Base-by-base conservation (phyloP, 1,284 basidiomycete genomes). In the Ganoderma lucidum region DNA sequence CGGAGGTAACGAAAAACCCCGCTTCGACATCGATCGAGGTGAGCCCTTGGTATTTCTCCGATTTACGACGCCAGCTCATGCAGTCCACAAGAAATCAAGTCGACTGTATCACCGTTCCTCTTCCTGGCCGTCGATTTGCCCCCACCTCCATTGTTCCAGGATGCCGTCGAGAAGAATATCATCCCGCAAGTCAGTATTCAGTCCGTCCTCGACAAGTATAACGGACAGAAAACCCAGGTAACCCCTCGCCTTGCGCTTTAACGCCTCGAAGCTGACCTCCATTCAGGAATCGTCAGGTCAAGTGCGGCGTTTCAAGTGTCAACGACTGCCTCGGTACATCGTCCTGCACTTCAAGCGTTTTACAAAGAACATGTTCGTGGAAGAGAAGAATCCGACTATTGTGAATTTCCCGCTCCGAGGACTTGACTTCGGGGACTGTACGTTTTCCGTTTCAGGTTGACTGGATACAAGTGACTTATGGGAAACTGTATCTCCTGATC, bases 331-430 rank as follows among this genome's bases (percentile, higher is more conserved):
- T 28, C 95, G 88, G 55, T 99, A 97, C 79, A 90, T 99, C 74
- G 94, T 99, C 75, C 84, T 99, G 32, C 96, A 98, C 80, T 97
- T 94, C 85, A 99, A 97, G 78, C 90, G 98, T 41, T 99, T 99
- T 82, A 98, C 96, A n/a, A 98, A 96, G 80, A 99, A 99, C 81
- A 89, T 89, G 64, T 99, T 99, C 77, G 96, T 98, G 1, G 97
- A 99, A 81, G 97, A 99, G 81, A 97, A 98, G 81, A 99, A 99
- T 78, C 97, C 97, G 2, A 99, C 98, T 1, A 97, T 99, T 70
- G 95, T 99, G 75, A 99, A 98, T 78, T 99, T 98, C 78, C 96
- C 96, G 14, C 86, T 98, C 58, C 89, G 95, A 68, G 96, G 96
- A 0, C 87, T 99, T 28, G 96, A 99, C 81, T 92, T 99, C 80